These are phyloP conservation scores for Paramyrothecium roridum DNA, from an alignment of 2,329 filamentous ascomycete species.

Conservation along the genomic window DNA sequence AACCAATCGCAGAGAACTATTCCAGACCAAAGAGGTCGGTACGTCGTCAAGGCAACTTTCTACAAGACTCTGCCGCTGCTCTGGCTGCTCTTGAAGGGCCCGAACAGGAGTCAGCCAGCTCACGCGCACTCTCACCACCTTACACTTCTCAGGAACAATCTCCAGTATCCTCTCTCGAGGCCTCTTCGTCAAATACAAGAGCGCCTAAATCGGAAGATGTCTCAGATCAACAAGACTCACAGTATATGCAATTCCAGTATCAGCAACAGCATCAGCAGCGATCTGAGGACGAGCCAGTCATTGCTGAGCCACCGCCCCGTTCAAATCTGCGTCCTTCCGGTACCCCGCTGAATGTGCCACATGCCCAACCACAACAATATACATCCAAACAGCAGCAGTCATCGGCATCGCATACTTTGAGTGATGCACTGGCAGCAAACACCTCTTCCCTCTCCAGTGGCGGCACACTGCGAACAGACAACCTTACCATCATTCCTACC, in stretches of 20 bases:
- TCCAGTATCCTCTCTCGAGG: neutral
- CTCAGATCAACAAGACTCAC: neutral
- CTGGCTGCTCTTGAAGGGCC: constrained; percentile 43
- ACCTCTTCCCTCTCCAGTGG: constrained; percentile 70
- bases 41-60: constrained; percentile 46
- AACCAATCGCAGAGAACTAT: constrained; percentile 54
- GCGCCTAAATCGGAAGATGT: neutral
- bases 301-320: constrained; percentile 43
- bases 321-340: constrained; percentile 23
- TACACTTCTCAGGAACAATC: constrained; percentile 27
- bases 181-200: neutral
- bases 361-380: constrained; percentile 19
- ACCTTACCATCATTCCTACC: constrained; percentile 76
- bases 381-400: constrained; percentile 20
- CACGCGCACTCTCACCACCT: constrained; percentile 11
- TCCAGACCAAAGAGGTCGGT: constrained; percentile 54
- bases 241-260: neutral
- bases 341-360: constrained; percentile 14
- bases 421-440: constrained; percentile 23
- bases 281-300: constrained; percentile 13
- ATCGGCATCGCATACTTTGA: constrained; percentile 16
- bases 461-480: constrained; percentile 66
- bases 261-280: constrained; percentile 10
- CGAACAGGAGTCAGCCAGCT: constrained; percentile 28
- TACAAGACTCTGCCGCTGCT: constrained; percentile 37